Base-by-base conservation (phyloP, 495 filamentous ascomycete species). In the Durotheca rogersii region DNA sequence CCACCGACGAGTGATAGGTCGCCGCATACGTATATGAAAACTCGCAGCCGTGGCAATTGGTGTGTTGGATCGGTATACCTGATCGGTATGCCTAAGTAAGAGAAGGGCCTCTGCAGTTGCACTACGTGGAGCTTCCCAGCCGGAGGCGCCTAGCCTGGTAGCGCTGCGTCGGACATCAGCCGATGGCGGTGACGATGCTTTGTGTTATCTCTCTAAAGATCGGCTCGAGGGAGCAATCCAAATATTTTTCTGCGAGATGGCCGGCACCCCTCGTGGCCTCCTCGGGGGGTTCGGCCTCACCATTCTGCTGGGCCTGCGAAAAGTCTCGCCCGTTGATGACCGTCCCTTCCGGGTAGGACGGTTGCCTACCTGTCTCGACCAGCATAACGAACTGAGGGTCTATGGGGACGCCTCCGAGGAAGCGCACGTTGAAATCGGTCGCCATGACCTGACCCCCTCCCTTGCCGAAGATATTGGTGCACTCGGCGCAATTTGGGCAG, bases 391-490 rank as follows among this genome's bases (percentile, higher is more conserved):
- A 81, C 53, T 81, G 78, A 12, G 77, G 89, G 74, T 98, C 93
- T 53, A 98, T 87, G 6, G 94, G 93, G 31, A 97, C 83, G 14
- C 83, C 81, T 16, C 90, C 94, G 51, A 96, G 68, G 61, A 97
- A 97, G 32, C 75, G 77, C 20, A 98, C 87, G 2, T 73, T 77
- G 66, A 91, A 90, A 58, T 97, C 89, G 56, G 77, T 68, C 12
- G 90, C 90, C 93, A 98, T 96, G 17, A 87, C 81, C 68, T 88
- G 70, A 6, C 94, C 93, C 6, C 93, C 93, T 12, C 93, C 94
- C 41, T 82, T 89, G 38, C 83, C 86, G 64, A 97, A 97, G 45
- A 97, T 72, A 72, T 97, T 88, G 33, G 88, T 95, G 67, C 90
- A 89, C 68, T 94, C 89, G 55, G 86, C 87, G 71, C 93, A 98